Evolutionary conservation across 2,329 filamentous ascomycete genomes (phyloP).

Genomic region (Fusarium multiceps): DNA sequence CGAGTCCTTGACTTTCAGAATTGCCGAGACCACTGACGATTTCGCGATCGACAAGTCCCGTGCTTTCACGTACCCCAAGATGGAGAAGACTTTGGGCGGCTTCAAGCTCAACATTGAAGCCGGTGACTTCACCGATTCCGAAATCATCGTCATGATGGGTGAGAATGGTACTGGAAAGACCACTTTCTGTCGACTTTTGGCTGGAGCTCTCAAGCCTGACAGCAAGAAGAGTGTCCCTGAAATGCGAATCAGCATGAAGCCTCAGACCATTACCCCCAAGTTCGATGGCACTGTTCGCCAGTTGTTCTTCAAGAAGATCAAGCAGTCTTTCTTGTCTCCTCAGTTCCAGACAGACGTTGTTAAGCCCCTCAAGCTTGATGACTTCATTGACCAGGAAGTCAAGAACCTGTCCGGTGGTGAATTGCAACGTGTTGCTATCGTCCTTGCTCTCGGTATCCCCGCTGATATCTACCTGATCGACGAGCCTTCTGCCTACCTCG

Average conservation of each 20-base stretch:
- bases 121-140: slow-evolving; percentile 94
- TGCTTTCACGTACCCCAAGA: slow-evolving; percentile 86
- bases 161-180: slow-evolving; percentile 99
- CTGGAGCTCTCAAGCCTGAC: slow-evolving; percentile 93
- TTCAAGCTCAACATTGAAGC: slow-evolving; percentile 86
- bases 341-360: slow-evolving; percentile 99
- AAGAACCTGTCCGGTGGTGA: slow-evolving; percentile 99
- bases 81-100: slow-evolving; percentile 91
- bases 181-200: slow-evolving; percentile 96
- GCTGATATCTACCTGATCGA: slow-evolving; percentile 99
- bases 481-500: slow-evolving; percentile 95
- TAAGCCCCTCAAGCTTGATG: slow-evolving; percentile 98
- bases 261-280: slow-evolving; percentile 98
- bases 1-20: slow-evolving; percentile 94
- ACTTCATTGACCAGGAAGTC: slow-evolving; percentile 99
- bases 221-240: slow-evolving; percentile 80
- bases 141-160: slow-evolving; percentile 99
- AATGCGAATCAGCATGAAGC: slow-evolving; percentile 99
- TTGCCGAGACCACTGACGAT: slow-evolving; percentile 89
- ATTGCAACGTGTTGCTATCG: slow-evolving; percentile 98
- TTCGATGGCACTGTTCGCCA: slow-evolving; percentile 97
- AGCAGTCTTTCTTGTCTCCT: slow-evolving; percentile 92
- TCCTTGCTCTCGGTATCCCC: slow-evolving; percentile 92
- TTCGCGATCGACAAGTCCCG: slow-evolving; percentile 86
- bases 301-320: slow-evolving; percentile 99